These are phyloP conservation scores for Phytophthora ramorum DNA, from an alignment of 352 stramenopile genomes.

Conservation along the genomic window DNA sequence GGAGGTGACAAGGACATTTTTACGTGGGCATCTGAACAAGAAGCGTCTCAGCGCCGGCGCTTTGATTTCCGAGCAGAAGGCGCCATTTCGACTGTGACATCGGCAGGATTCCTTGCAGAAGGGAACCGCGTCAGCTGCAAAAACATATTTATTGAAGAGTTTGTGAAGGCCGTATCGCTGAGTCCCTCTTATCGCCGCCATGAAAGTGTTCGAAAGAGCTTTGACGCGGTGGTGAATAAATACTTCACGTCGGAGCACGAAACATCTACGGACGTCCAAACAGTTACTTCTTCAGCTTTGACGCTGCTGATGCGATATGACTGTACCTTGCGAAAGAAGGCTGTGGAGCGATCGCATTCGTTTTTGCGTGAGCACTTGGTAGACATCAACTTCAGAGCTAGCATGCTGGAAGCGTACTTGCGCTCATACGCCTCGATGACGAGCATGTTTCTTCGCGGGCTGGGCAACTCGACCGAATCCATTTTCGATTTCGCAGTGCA, in stretches of 20 bases:
- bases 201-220: conserved; percentile 70
- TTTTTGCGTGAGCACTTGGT: conserved; percentile 85
- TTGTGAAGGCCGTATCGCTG: conserved; percentile 68
- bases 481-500: conserved; percentile 92
- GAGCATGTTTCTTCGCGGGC: conserved; percentile 74
- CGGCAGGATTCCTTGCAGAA: conserved; percentile 34
- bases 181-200: conserved; percentile 60
- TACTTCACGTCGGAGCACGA: conserved; percentile 42
- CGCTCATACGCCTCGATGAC: conserved; percentile 78
- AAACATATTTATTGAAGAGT: conserved; percentile 83
- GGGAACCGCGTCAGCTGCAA: conserved; percentile 48
- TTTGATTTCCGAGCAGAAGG: conserved; percentile 44
- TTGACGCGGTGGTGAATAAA: conserved; percentile 54
- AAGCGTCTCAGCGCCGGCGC: conserved; percentile 38
- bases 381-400: conserved; percentile 69
- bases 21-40: conserved; percentile 43
- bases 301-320: conserved; percentile 75
- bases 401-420: conserved; percentile 82
- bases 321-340: conserved; percentile 64
- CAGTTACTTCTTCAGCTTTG: conserved; percentile 41
- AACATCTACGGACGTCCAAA: neutral
- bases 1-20: conserved; percentile 33
- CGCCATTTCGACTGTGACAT: conserved; percentile 16
- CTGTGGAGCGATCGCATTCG: conserved; percentile 61
- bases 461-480: conserved; percentile 84